Base-by-base conservation (phyloP, 2,329 filamentous ascomycete species). In the Ceratocystis cacaofunesta region DNA sequence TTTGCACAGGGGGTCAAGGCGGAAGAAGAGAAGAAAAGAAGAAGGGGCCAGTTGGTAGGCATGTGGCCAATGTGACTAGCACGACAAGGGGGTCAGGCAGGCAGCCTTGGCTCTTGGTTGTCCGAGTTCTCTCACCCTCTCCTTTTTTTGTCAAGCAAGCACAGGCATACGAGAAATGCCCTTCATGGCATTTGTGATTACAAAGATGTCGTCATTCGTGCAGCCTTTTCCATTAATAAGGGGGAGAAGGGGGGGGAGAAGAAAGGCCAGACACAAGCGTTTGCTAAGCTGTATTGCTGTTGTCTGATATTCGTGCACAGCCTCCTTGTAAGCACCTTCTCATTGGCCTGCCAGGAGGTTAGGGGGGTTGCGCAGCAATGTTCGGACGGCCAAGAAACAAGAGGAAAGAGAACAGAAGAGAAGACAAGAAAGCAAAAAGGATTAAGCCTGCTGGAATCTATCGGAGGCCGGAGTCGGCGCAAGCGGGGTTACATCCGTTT, bases 381-480 rank as follows among this genome's bases (percentile, higher is more conserved):
- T 50, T 50, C 46, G 10, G 61, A 36, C 19, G 61, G 25, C 17
- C 44, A 57, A 43, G 19, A 36, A 43, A 57, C 15, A 57, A 43
- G 10, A 50, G n/a, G 6, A 52, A 28, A 43, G n/a, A 43, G 15
- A 62, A 17, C 46, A 28, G 71, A 19, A 65, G 70, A 22, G 43
- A 28, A 25, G 62, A 66, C 30, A 58, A 61, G 60, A 32, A 19
- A 50, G 5, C n/a, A 50, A 8, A 19, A 10, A 1, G 12, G 22
- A 50, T 22, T 2, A 48, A 48, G 17, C n/a, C n/a, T 19, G 4
- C 44, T 48, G 3, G 44, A 48, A 17, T 19, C 8, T 52, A 5
- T 52, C 48, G 19, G 7, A 52, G 48, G 48, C n/a, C n/a, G 46
- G 19, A 8, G 48, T 3, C 48, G 19, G 48, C 12, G 19, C 3